Conservation (phyloP, 2,329 filamentous ascomycete species). For the Cladophialophora yegresii region DNA sequence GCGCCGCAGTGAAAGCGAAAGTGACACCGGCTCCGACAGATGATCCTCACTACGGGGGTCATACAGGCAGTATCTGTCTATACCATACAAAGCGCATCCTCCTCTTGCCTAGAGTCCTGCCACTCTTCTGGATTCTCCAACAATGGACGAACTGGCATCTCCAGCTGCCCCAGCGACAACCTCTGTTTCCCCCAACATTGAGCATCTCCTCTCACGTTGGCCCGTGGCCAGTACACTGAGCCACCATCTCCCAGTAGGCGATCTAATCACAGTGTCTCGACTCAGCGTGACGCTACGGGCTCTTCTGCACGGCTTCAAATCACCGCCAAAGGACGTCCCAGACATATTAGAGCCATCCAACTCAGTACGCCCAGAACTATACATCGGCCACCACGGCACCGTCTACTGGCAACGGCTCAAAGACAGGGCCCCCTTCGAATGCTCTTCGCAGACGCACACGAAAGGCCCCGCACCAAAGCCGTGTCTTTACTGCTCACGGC, state of each 20-base stretch:
- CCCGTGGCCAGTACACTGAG: conserved; percentile 38
- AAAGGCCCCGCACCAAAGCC: conserved; percentile 33
- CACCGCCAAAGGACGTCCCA: conserved; percentile 1
- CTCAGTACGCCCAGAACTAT: conserved; percentile 30
- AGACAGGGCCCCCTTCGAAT: conserved; percentile 33
- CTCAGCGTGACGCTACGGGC: conserved; percentile 36
- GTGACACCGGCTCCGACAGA: not conserved
- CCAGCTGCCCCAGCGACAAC: not conserved
- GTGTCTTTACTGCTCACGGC: conserved; percentile 40
- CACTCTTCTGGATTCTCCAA: not conserved
- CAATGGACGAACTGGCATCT: not conserved
- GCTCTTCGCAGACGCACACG: conserved; percentile 37
- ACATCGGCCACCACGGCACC: conserved; percentile 39
- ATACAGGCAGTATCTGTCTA: not conserved
- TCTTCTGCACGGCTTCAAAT: conserved; percentile 39
- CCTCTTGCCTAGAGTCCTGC: not conserved
- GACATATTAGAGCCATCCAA: not conserved
- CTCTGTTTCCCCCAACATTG: conserved; percentile 24
- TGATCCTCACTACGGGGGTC: not conserved
- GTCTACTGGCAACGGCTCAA: conserved; percentile 40
- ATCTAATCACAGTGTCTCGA: conserved; percentile 39
- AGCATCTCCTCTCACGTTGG: conserved; percentile 38
- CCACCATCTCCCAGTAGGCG: conserved; percentile 36
- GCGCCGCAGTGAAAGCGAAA: not conserved
- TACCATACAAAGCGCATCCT: not conserved